A percentile compares a stretch with the other conserved stretches of the same genome.
Evolutionary conservation across 108 stramenopile species (phyloP).

Genomic region (Pseudonitzschia multiseries): DNA sequence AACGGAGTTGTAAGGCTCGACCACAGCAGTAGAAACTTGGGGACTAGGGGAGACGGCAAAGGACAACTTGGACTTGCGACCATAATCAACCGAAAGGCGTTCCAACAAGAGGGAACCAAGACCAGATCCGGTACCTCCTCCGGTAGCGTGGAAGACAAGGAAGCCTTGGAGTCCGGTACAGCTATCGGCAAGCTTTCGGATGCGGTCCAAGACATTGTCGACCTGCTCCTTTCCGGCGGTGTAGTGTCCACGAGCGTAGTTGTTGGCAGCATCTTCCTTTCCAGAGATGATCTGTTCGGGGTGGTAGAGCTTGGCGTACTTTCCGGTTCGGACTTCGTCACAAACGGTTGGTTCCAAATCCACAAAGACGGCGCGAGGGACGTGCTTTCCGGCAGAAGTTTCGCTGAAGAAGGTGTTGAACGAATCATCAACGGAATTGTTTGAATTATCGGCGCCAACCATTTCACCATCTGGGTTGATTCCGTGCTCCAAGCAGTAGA

Average conservation of each 20-base stretch:
- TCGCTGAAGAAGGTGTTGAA: slow-evolving; percentile 99
- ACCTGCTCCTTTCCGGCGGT: slow-evolving; percentile 99
- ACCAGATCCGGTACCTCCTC: slow-evolving; percentile 99
- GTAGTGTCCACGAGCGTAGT: slow-evolving; percentile 99
- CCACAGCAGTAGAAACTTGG: slow-evolving; percentile 94
- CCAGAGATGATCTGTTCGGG: slow-evolving; percentile 99
- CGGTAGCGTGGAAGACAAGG: slow-evolving; percentile 98
- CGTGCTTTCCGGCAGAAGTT: slow-evolving; percentile 96
- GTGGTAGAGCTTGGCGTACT: slow-evolving; percentile 95
- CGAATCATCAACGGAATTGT: slow-evolving; percentile 84
- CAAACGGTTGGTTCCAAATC: slow-evolving; percentile 98
- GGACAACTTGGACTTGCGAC: slow-evolving; percentile 98
- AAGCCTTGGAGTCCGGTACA: slow-evolving; percentile 99
- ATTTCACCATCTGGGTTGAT: slow-evolving; percentile 95
- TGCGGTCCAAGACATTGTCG: slow-evolving; percentile 96
- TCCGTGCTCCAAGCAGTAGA: slow-evolving; percentile 98
- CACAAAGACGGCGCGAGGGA: slow-evolving; percentile 96
- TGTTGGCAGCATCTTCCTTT: slow-evolving; percentile 99
- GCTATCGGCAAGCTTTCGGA: slow-evolving; percentile 98
- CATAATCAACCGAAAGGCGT: slow-evolving; percentile 97
- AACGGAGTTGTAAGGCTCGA: slow-evolving; percentile 97
- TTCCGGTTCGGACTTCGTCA: slow-evolving; percentile 91
- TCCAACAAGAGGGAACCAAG: slow-evolving; percentile 97
- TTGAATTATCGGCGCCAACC: slow-evolving; percentile 57
- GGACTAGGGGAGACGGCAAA: slow-evolving; percentile 96